Base-by-base conservation (phyloP, 2,329 filamentous ascomycete species). In the Cercospora zeae-maydis region DNA sequence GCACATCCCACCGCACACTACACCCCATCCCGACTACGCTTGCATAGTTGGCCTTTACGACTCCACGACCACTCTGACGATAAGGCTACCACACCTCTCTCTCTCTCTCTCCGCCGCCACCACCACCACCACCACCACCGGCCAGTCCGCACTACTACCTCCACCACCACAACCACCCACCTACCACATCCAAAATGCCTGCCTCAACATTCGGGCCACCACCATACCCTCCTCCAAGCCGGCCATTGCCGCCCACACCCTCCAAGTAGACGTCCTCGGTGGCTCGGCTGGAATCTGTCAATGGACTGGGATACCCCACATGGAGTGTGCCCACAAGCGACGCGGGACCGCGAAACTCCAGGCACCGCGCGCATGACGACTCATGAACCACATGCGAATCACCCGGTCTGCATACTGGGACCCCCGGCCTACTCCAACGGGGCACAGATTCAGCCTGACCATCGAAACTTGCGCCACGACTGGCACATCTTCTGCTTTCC, bases 171-270 rank as follows among this genome's bases (percentile, higher is more conserved):
- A 2, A 19, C 14, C 52, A 55, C 52, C 47, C 24, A 61, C 39
- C 47, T 13, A 14, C 45, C 30, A 51, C 24, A 27, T 27, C 37
- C 68, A 76, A 74, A 73, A 79, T 75, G 74, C 73, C 73, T 71
- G 67, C 69, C 62, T 71, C 78, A 62, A 79, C 77, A 71, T 77
- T 80, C 49, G 78, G 78, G 63, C 79, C 79, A 33, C 80, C 78
- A 75, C 79, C 79, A 42, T 78, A 79, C 60, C 79, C 79, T 66
- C 78, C 79, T 71, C 79, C 79, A 66, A 80, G 77, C 59, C 75
- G 79, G 61, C 79, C 79, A 69, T 74, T 81, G 52, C 79, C 79
- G 68, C 78, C 78, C 34, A 74, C 80, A 39, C 79, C 79, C 27
- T 58, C 60, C 45, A 78, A 79, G 74, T 78, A 78, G 34, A 49